phyloP scores from a whole-genome alignment of 2,329 filamentous ascomycete species.

The Chaetomiaceae sp. region DNA sequence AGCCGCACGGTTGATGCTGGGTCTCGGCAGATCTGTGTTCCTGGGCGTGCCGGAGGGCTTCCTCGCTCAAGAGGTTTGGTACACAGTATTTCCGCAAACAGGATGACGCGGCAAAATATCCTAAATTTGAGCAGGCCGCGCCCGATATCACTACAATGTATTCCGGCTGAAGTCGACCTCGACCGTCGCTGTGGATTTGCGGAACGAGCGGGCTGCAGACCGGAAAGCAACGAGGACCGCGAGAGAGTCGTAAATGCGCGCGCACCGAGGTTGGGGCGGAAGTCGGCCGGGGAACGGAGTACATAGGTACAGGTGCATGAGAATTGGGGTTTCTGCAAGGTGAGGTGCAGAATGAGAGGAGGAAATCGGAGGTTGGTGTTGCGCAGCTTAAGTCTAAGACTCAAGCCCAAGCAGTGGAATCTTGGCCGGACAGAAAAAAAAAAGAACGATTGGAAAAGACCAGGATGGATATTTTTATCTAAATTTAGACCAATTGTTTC shows the following conservation, averaged over 20 bases:
- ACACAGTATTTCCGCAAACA: slow-evolving; percentile 18
- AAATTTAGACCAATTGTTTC: too few species aligned
- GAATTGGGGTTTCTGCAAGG: not conserved
- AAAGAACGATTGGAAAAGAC: too few species aligned
- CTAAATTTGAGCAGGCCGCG: slow-evolving; percentile 20
- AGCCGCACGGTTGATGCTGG: slow-evolving; percentile 23
- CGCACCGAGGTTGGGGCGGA: too few species aligned
- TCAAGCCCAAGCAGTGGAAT: not conserved
- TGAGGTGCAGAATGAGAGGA: not conserved
- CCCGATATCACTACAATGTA: slow-evolving; percentile 18
- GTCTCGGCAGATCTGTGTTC: slow-evolving; percentile 25
- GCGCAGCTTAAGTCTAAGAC: not conserved
- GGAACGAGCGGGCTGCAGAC: slow-evolving; percentile 18
- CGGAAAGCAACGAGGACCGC: not conserved
- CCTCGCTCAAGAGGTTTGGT: not conserved
- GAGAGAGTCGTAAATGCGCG: not conserved
- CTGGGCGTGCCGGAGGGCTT: slow-evolving; percentile 4
- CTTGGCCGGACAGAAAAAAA: too few species aligned
- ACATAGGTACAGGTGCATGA: not conserved
- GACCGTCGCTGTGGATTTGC: slow-evolving; percentile 20
- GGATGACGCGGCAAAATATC: slow-evolving; percentile 26
- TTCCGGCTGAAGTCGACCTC: slow-evolving; percentile 25
- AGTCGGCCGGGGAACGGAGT: too few species aligned
- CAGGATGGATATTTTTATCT: too few species aligned
- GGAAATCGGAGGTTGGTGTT: not conserved